Base-by-base conservation (phyloP, 306 rosid species). In the Hylodesmum podocarpum region DNA sequence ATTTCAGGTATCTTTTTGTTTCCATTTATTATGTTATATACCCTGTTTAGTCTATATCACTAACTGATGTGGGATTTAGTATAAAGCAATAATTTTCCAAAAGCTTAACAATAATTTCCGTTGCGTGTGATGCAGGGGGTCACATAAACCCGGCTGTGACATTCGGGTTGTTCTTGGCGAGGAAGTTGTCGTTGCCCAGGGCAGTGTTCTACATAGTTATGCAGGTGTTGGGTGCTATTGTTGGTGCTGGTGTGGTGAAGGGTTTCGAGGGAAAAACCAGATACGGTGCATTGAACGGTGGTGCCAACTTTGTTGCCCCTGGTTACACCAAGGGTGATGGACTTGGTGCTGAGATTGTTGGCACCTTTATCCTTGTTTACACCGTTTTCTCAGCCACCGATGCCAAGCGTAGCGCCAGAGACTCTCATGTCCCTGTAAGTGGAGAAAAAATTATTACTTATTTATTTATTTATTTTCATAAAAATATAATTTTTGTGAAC, bases 381-480 rank as follows among this genome's bases (percentile, higher is more conserved):
- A 85, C 88, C 70, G 88, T 85, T 27, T 85, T 85, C 86, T 85
- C 88, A 0, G 88, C 88, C 80, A 85, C 89, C 3, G 89, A 85
- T 44, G 89, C 89, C 36, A 85, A 85, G 54, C 89, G 89, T 61
- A 85, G 59, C 80, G 89, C 89, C 8, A 83, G 89, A 41, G 89
- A 85, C 63, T 85, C 89, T 16, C 89, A 85, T 73, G 89, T 85
- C 11, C 89, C 89, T 4, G 88, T 85, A 85, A 85, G 88, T 51
- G n/a, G n/a, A n/a, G n/a, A n/a, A n/a, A n/a, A n/a, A n/a, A n/a
- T n/a, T n/a, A n/a, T n/a, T n/a, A n/a, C n/a, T n/a, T n/a, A n/a
- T n/a, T n/a, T n/a, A n/a, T n/a, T n/a, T n/a, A n/a, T n/a, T n/a
- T n/a, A n/a, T n/a, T n/a, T n/a, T n/a, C n/a, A n/a, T n/a, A n/a